Evolutionary conservation across 139 green algal species (phyloP).

Genomic region (Micractinium sp.): DNA sequence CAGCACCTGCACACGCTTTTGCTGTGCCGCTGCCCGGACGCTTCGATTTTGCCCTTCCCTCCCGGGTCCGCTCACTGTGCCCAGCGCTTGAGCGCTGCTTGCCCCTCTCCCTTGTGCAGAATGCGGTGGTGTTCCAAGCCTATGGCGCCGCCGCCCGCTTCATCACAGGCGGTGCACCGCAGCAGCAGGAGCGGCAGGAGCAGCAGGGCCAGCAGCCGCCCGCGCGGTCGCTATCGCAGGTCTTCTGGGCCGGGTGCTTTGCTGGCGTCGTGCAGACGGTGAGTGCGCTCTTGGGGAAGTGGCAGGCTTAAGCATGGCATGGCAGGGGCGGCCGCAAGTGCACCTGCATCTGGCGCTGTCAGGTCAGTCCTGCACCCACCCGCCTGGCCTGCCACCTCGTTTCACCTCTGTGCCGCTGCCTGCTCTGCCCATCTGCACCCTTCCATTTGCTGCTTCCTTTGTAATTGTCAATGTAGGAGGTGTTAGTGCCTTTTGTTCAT

Average conservation of each 20-base stretch:
- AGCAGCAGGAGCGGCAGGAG: background rate
- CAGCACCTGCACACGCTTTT: background rate
- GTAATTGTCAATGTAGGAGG: background rate
- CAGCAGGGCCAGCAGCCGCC: background rate
- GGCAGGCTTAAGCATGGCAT: no score
- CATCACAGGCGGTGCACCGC: background rate
- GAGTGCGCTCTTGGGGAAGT: background rate
- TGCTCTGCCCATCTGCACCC: no score
- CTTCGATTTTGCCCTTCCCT: no score
- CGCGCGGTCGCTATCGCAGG: background rate
- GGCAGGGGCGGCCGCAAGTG: no score
- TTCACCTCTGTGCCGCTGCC: no score
- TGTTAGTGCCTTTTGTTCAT: no score
- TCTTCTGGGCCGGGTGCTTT: conserved; percentile 47
- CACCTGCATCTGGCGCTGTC: no score
- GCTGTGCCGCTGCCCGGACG: background rate
- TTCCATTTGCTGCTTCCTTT: background rate
- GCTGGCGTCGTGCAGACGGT: conserved; percentile 49
- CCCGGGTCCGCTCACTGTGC: background rate
- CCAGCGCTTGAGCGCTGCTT: background rate
- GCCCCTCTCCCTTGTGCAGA: conserved; percentile 40
- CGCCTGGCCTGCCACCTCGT: no score
- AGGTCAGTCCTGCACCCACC: no score
- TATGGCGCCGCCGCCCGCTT: conserved; percentile 41
- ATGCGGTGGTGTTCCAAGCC: conserved; percentile 66